Conservation (phyloP, 805 yeast species). For the Candida michaelii region DNA sequence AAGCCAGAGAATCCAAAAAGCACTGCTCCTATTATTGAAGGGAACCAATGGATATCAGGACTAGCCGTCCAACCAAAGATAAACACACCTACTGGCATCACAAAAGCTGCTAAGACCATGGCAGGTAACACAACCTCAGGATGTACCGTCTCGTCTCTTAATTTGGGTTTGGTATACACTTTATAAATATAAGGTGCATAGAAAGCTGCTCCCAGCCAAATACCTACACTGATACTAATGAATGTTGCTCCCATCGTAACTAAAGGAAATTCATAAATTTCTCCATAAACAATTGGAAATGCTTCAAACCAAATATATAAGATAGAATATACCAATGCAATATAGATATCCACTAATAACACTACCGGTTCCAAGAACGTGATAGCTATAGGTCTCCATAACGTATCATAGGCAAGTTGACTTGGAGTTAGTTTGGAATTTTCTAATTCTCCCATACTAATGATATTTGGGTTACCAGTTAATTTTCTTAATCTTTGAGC, state of each 20-base stretch:
- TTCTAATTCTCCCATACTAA: constrained; percentile 39
- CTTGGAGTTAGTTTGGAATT: constrained; percentile 20
- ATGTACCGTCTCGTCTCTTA: constrained; percentile 23
- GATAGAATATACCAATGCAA: constrained; percentile 53
- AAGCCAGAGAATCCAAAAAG: constrained; percentile 42
- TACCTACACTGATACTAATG: constrained; percentile 49
- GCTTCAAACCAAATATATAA: constrained; percentile 57
- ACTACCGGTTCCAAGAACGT: constrained; percentile 55
- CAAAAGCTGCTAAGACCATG: constrained; percentile 40
- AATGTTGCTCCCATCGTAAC: constrained; percentile 51
- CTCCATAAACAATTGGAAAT: constrained; percentile 49
- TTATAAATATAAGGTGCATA: constrained; percentile 27
- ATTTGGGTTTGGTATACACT: constrained; percentile 21
- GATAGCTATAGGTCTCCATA: constrained; percentile 53
- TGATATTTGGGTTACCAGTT: constrained; percentile 50
- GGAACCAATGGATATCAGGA: constrained; percentile 46
- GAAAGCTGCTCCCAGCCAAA: constrained; percentile 33
- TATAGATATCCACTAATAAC: constrained; percentile 50
- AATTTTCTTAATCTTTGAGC: constrained; percentile 46
- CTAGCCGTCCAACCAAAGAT: constrained; percentile 53
- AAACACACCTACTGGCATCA: constrained; percentile 43
- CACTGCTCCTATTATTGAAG: constrained; percentile 44
- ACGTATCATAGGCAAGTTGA: constrained; percentile 28
- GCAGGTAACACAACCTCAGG: constrained; percentile 47
- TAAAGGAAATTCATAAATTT: constrained; percentile 45